Evolutionary conservation across 768 basidiomycete species (phyloP), one percentile per base, ranked within the genome.

Genomic region (Pisolithus sp.): DNA sequence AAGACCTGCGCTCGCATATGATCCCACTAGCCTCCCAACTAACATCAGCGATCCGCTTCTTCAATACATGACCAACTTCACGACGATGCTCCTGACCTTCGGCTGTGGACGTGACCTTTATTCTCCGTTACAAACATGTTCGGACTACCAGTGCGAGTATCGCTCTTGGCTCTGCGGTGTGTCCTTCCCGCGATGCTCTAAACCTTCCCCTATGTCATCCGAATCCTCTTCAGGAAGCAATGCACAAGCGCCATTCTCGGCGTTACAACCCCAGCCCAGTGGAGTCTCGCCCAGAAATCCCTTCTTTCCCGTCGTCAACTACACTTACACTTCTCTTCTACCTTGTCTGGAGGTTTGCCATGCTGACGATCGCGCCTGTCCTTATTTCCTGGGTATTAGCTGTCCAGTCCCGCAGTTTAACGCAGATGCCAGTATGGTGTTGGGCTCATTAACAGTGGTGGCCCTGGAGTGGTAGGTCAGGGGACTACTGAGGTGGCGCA

Each of bases 331-430:
- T n/a, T 74, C 78, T 61, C 69, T 93, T 17, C 70, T 88, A 31
- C 90, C 92, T 3, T 93, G 90, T 62, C 68, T 90, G 9, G 92
- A 90, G 68, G 79, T 78, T 28, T 93, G 92, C 68, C 76, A 80
- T 17, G 75, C 78, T 1, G 81, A 79, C 21, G 85, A 87, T 56
- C 79, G 91, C 26, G 79, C 87, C 10, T 93, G 91, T 63, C 91
- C 91, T 5, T 73, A 73, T 26, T 81, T 89, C 58, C 57, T 94
- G 8, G 76, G 78, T 2, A 86, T 89, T 68, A 67, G 69, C 54
- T 93, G 91, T 57, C 91, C 89, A 2, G 59, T 74, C 13, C 60
- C 69, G 46, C 59, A 65, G 34, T 85, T 84, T 59, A 87, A 85
- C 52, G 87, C 86, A 0, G 74, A 67, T 4, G 64, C 64, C 39